Percentiles rank a stretch among this genome's conserved stretches.
phyloP scores from a whole-genome alignment of 108 stramenopile species.

The Fragilaria crotonensis region DNA sequence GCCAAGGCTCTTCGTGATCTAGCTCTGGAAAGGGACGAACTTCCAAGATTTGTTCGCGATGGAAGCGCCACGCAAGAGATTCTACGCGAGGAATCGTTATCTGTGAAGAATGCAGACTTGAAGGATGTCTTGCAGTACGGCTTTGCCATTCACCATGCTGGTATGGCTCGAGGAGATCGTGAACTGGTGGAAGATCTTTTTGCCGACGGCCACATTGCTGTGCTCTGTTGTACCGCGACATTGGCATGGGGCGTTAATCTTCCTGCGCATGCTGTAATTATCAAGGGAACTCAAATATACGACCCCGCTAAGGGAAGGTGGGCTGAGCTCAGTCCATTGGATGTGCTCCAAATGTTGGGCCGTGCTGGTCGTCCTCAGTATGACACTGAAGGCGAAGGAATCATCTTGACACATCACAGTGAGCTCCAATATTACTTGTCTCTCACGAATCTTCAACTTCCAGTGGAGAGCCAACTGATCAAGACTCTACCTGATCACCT shows the following conservation, averaged over 20 bases:
- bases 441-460: conserved; percentile 97
- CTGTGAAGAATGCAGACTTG: conserved; percentile 86
- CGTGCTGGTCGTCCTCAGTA: conserved; percentile 98
- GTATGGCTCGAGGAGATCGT: conserved; percentile 92
- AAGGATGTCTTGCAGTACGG: conserved; percentile 95
- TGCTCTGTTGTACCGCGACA: conserved; percentile 95
- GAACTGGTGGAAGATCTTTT: conserved; percentile 98
- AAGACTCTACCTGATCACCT: conserved; percentile 91
- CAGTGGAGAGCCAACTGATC: conserved; percentile 98
- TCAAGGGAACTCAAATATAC: conserved; percentile 99
- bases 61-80: conserved; percentile 91
- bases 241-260: conserved; percentile 99
- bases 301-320: conserved; percentile 94
- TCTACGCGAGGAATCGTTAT: conserved; percentile 76
- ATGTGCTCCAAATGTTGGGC: conserved; percentile 99
- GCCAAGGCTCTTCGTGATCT: conserved; percentile 95
- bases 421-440: conserved; percentile 99
- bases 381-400: conserved; percentile 98
- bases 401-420: conserved; percentile 96
- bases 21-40: conserved; percentile 84
- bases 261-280: conserved; percentile 98
- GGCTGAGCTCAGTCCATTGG: conserved; percentile 98
- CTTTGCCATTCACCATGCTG: conserved; percentile 99
- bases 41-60: conserved; percentile 83
- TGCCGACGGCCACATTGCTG: conserved; percentile 93